Conservation (phyloP, 257 asterid species). For the Echites panduratus region DNA sequence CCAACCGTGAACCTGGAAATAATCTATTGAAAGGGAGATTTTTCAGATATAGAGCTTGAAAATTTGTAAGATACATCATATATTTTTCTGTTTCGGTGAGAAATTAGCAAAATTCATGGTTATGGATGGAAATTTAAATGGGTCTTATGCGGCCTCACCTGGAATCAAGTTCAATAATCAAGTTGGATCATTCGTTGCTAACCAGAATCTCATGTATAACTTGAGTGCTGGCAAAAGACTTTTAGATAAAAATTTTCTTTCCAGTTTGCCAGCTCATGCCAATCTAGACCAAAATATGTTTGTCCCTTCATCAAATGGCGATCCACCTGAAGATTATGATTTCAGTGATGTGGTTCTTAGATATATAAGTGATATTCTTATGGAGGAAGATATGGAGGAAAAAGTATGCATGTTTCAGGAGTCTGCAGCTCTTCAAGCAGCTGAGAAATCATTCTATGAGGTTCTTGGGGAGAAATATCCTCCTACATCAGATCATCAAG, state of each 20-base stretch:
- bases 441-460: conserved; percentile 70
- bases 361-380: conserved; percentile 58
- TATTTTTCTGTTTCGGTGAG: conserved; percentile 12
- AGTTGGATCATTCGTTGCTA: conserved; percentile 18
- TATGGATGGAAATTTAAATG: conserved; percentile 46
- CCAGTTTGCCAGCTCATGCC: conserved; percentile 15
- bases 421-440: conserved; percentile 75
- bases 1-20: conserved; percentile 10
- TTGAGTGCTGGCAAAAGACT: conserved; percentile 24
- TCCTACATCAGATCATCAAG: conserved; percentile 25
- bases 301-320: conserved; percentile 29
- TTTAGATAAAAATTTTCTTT: conserved; percentile 17
- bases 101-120: conserved; percentile 29
- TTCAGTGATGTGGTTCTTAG: conserved; percentile 58
- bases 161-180: conserved; percentile 26
- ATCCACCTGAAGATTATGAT: conserved; percentile 51
- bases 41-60: neutral
- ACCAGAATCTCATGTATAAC: conserved; percentile 24
- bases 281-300: conserved; percentile 12
- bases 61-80: conserved; percentile 5
- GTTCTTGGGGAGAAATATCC: conserved; percentile 52
- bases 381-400: conserved; percentile 86
- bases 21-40: conserved; percentile 2
- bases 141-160: conserved; percentile 22
- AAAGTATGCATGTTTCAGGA: conserved; percentile 68